phyloP scores from a whole-genome alignment of 2,329 filamentous ascomycete genomes.

The Exophiala alcalophila region DNA sequence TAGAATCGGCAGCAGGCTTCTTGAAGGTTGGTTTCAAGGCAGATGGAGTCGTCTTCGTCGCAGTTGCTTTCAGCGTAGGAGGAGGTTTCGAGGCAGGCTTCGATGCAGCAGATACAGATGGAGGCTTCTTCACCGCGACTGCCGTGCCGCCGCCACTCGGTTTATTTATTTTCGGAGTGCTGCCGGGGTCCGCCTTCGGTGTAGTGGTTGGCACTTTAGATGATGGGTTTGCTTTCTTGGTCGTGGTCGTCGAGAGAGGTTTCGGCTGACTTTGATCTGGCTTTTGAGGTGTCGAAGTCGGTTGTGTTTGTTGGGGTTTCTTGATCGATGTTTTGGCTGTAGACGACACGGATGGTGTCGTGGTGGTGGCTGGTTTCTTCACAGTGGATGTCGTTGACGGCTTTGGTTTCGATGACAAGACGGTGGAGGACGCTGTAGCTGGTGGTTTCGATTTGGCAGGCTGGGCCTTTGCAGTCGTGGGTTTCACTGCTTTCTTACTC shows the following conservation, averaged over 20 bases:
- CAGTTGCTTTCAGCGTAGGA: neutral
- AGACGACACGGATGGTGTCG: no score
- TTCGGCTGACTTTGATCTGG: conserved; percentile 1
- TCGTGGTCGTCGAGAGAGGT: neutral
- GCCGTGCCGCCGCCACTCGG: no score
- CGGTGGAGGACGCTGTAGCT: no score
- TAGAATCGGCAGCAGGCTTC: no score
- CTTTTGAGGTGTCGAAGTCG: no score
- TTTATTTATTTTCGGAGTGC: no score
- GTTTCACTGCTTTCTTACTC: no score
- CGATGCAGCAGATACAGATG: neutral
- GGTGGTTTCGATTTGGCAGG: no score
- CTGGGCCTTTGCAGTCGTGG: no score
- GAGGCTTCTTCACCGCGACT: neutral
- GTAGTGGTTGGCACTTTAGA: neutral
- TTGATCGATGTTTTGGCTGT: no score
- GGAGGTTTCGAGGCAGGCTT: conserved; percentile 3
- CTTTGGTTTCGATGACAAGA: neutral
- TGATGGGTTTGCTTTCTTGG: neutral
- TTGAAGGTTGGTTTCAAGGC: neutral
- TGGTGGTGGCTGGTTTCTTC: conserved; percentile 1
- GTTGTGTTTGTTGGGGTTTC: no score
- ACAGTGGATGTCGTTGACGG: conserved; percentile 7
- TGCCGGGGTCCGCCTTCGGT: neutral
- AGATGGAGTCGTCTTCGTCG: neutral